These are phyloP conservation scores for Phytomonas sp. DNA, from an alignment of 208 protist species.

Conservation along the genomic window DNA sequence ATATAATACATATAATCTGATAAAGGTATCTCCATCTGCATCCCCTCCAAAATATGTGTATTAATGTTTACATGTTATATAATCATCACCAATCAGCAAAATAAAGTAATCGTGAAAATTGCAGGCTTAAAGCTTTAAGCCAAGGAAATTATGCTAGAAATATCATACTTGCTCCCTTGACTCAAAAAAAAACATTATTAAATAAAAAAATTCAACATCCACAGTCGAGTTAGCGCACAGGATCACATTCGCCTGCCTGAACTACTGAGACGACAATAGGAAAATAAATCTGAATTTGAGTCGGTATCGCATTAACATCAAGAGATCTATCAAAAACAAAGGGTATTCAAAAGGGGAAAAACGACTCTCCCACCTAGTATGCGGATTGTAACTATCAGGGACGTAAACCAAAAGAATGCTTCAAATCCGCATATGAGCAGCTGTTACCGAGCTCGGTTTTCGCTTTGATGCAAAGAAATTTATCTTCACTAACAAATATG, in stretches of 20 bases:
- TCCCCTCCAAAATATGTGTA: not conserved
- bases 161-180: not conserved
- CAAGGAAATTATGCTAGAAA: not conserved
- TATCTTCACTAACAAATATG: constrained; percentile 76
- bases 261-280: not conserved
- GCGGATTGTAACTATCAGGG: not conserved
- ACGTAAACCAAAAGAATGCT: constrained; percentile 26
- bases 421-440: constrained; percentile 37
- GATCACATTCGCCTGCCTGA: not conserved
- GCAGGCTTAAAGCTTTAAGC: not conserved
- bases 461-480: constrained; percentile 71
- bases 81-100: not conserved
- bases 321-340: not conserved
- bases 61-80: not conserved
- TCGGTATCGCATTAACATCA: not conserved
- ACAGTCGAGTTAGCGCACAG: not conserved
- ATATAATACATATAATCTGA: not conserved
- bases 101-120: not conserved
- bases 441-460: constrained; percentile 44
- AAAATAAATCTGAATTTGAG: not conserved
- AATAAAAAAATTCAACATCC: not conserved
- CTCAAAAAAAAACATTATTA: not conserved
- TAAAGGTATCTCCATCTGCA: not conserved
- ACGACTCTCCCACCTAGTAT: not conserved
- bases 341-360: not conserved